These are phyloP conservation scores for Phytophthora sansomeana DNA, from an alignment of 352 stramenopile genomes.

Conservation along the genomic window DNA sequence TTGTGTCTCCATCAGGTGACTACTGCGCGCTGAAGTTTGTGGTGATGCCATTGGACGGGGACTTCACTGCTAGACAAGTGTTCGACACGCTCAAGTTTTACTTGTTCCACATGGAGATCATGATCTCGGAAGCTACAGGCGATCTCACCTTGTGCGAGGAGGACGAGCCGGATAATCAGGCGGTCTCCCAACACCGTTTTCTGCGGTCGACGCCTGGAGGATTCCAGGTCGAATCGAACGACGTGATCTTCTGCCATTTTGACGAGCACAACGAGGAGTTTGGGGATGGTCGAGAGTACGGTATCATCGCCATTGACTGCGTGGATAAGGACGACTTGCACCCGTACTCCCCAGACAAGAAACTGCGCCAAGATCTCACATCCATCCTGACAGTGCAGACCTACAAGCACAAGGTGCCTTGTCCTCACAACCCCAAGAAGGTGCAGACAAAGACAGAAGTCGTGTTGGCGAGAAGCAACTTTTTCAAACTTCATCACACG, in stretches of 20 bases:
- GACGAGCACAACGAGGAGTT: constrained; percentile 37
- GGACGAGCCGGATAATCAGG: constrained; percentile 21
- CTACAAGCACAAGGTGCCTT: constrained; percentile 23
- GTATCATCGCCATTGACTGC: constrained; percentile 37
- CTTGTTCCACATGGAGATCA: constrained; percentile 49
- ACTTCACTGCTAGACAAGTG: constrained; percentile 29
- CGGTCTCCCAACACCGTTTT: constrained; percentile 34
- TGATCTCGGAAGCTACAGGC: constrained; percentile 45
- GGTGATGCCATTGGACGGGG: constrained; percentile 34
- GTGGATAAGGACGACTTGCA: constrained; percentile 50
- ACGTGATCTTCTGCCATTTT: constrained; percentile 38
- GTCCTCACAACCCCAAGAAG: constrained; percentile 15
- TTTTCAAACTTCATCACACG: constrained; percentile 45
- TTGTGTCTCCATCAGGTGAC: constrained; percentile 34
- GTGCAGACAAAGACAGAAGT: constrained; percentile 34
- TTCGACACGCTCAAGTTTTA: constrained; percentile 42
- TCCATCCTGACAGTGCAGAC: constrained; percentile 36
- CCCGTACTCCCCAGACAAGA: constrained; percentile 31
- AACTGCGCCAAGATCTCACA: constrained; percentile 45
- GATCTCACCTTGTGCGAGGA: constrained; percentile 42
- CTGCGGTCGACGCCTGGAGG: constrained; percentile 37
- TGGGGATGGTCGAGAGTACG: constrained; percentile 29
- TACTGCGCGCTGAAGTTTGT: constrained; percentile 40
- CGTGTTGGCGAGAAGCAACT: constrained; percentile 47
- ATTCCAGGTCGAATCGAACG: constrained; percentile 42